Conservation (phyloP, 345 rosid species). For the Psidium guajava region DNA sequence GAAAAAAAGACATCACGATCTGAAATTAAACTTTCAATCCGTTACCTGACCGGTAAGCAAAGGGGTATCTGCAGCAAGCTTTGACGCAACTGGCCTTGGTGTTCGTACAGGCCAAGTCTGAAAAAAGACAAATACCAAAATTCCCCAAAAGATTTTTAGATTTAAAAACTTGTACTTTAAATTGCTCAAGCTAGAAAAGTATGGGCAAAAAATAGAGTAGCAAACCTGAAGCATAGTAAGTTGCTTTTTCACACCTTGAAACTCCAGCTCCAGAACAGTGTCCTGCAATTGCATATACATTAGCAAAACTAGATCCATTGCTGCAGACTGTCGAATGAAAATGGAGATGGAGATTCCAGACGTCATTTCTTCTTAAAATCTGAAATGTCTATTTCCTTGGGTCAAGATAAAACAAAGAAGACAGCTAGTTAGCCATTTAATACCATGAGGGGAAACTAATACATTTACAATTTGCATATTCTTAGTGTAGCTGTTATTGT, state of each 20-base stretch:
- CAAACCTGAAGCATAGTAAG: conserved; percentile 98
- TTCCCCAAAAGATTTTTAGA: background rate
- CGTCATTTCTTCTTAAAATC: background rate
- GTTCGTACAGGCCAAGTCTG: conserved; percentile 99
- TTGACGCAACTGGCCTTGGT: conserved; percentile 97
- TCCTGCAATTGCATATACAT: conserved; percentile 32
- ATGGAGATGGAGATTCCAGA: background rate
- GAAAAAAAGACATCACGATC: background rate
- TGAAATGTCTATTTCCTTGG: background rate
- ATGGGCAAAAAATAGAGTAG: background rate
- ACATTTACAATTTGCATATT: background rate
- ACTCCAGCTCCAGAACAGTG: conserved; percentile 93
- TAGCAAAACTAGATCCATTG: background rate
- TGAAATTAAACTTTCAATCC: background rate
- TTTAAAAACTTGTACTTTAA: background rate
- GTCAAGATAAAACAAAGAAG: background rate
- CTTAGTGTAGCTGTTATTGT: background rate
- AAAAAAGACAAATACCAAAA: conserved; percentile 2
- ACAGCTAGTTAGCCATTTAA: background rate
- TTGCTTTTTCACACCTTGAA: conserved; percentile 90
- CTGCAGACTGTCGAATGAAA: background rate
- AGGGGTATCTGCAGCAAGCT: conserved; percentile 99
- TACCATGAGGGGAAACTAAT: background rate
- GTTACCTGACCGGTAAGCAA: conserved; percentile 93
- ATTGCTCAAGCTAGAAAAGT: background rate